These are phyloP conservation scores for Zoysia pacifica DNA, from an alignment of 176 grass and related monocot genomes.

Conservation along the genomic window DNA sequence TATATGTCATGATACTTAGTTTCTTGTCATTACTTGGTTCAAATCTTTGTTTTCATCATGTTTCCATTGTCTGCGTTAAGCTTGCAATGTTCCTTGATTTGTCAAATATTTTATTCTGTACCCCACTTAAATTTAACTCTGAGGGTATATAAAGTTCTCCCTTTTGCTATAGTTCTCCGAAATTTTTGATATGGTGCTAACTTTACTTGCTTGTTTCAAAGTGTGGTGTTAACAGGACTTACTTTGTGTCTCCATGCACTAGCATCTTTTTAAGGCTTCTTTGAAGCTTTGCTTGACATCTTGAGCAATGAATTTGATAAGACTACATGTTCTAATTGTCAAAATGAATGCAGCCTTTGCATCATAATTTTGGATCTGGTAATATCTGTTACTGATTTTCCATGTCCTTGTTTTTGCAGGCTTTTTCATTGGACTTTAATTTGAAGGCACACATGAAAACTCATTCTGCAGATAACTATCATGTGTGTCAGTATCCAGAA, in stretches of 20 bases:
- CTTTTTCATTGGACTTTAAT: slow-evolving; percentile 98
- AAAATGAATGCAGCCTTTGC: neutral
- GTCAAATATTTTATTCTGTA: neutral
- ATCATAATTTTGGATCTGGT: neutral
- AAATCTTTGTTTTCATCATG: neutral
- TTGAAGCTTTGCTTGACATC: neutral
- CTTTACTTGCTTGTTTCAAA: neutral
- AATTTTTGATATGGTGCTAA: neutral
- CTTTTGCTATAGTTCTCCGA: neutral
- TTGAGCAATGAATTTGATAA: neutral
- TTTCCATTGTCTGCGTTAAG: neutral
- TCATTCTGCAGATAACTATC: slow-evolving; percentile 91
- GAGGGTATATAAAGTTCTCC: neutral
- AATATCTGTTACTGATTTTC: slow-evolving; percentile 12
- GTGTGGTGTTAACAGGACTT: neutral
- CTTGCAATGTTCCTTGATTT: neutral
- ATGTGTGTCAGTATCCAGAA: slow-evolving; percentile 73
- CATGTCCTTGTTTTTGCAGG: slow-evolving; percentile 55
- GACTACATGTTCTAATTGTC: neutral
- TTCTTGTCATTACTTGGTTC: neutral
- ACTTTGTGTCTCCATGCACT: neutral
- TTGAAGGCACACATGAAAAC: slow-evolving; percentile 91
- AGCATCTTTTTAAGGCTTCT: neutral
- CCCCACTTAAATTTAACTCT: neutral
- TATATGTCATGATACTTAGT: slow-evolving; percentile 2